Percentiles rank a stretch among this genome's conserved stretches.
phyloP scores from a whole-genome alignment of 2,329 filamentous ascomycete species.

The Simplicillium sp. region DNA sequence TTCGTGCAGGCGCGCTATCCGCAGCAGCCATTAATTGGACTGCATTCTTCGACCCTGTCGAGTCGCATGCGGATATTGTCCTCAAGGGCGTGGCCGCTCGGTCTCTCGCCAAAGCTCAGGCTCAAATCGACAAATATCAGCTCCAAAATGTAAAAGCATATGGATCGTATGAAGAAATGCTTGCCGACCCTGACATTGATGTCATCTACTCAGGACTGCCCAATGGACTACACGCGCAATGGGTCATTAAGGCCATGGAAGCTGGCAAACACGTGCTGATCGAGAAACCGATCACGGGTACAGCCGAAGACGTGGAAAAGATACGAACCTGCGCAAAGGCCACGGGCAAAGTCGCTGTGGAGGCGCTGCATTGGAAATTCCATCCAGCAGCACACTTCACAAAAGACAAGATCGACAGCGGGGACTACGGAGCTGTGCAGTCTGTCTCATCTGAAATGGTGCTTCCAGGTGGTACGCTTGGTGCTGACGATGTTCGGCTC shows the following conservation, averaged over 20 bases:
- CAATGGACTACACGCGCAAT: conserved; percentile 36
- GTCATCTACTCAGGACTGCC: conserved; percentile 33
- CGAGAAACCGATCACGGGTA: conserved; percentile 44
- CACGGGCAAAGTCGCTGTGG: conserved; percentile 8
- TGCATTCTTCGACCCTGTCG: conserved; percentile 5
- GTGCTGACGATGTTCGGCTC: neutral
- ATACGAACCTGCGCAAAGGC: conserved; percentile 30
- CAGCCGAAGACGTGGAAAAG: conserved; percentile 34
- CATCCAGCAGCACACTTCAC: conserved; percentile 5
- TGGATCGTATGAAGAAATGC: conserved; percentile 9
- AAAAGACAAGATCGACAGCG: conserved; percentile 1
- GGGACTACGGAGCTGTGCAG: conserved; percentile 3
- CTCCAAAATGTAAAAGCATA: conserved; percentile 2
- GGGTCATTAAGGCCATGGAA: conserved; percentile 32
- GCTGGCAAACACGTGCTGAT: conserved; percentile 45
- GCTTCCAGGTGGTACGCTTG: neutral
- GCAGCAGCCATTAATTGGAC: conserved; percentile 4
- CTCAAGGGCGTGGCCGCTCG: conserved; percentile 4
- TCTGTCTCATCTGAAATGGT: conserved; percentile 1
- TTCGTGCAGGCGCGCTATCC: conserved; percentile 4
- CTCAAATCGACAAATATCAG: conserved; percentile 1
- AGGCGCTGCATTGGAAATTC: conserved; percentile 9
- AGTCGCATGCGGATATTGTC: conserved; percentile 3
- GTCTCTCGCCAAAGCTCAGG: conserved; percentile 2
- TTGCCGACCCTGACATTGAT: conserved; percentile 15